Evolutionary conservation across 495 filamentous ascomycete species (phyloP).

Genomic region (Tuber umbilicatum): DNA sequence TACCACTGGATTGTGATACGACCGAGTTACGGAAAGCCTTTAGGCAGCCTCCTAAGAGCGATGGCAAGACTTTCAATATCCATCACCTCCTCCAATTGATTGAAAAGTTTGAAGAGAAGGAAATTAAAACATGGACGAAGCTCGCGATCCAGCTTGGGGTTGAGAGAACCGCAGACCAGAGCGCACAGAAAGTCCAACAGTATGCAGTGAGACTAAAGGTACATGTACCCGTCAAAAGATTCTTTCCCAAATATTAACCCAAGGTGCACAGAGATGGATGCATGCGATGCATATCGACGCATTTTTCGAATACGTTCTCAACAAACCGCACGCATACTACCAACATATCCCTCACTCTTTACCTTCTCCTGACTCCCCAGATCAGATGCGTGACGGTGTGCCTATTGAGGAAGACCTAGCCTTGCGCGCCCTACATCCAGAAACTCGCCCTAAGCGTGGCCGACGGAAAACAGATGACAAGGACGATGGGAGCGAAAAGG

Average conservation of each 20-base stretch:
- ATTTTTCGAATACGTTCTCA: conserved; percentile 86
- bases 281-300: conserved; percentile 95
- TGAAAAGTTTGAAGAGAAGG: conserved; percentile 69
- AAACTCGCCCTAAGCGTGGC: conserved; percentile 84
- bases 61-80: conserved; percentile 84
- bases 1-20: conserved; percentile 65
- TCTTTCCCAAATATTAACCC: conserved; percentile 8
- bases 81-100: conserved; percentile 79
- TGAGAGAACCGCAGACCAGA: conserved; percentile 83
- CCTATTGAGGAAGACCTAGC: conserved; percentile 87
- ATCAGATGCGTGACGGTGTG: conserved; percentile 75
- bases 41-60: conserved; percentile 77
- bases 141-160: conserved; percentile 84
- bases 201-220: conserved; percentile 94
- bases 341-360: conserved; percentile 61
- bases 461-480: conserved; percentile 74
- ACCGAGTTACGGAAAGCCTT: conserved; percentile 72
- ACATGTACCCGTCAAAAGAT: conserved; percentile 33
- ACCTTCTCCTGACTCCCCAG: conserved; percentile 47
- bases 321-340: conserved; percentile 75
- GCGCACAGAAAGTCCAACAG: conserved; percentile 94
- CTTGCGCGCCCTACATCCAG: conserved; percentile 77
- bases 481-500: conserved; percentile 53
- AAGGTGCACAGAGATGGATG: conserved; percentile 73
- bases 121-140: conserved; percentile 95